A percentile compares a stretch with the other conserved stretches of the same genome.
These are phyloP conservation scores for Withania somnifera DNA, from an alignment of 305 asterid species.

Conservation along the genomic window DNA sequence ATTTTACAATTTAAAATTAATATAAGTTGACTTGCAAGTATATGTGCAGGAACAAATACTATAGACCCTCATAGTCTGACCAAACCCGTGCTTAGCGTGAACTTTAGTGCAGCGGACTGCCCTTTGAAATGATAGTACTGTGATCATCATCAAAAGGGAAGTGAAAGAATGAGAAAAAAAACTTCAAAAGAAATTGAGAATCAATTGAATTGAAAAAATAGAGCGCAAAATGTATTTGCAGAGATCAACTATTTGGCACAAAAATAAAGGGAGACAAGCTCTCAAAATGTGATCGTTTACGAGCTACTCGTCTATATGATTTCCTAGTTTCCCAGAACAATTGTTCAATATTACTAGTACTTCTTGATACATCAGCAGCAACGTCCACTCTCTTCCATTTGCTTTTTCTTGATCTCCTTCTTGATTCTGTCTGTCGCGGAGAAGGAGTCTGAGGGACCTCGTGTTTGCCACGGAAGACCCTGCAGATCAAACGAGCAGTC, in stretches of 20 bases:
- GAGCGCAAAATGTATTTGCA: background rate
- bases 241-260: slow-evolving; percentile 15
- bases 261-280: slow-evolving; percentile 53
- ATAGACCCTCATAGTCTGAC: too few relatives aligned
- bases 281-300: slow-evolving; percentile 47
- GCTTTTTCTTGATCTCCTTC: slow-evolving; percentile 35
- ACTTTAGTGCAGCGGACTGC: too few relatives aligned
- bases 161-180: too few relatives aligned
- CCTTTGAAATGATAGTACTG: background rate
- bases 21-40: background rate
- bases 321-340: slow-evolving; percentile 69
- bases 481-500: slow-evolving; percentile 11
- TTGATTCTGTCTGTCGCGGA: slow-evolving; percentile 43
- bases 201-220: slow-evolving; percentile 5
- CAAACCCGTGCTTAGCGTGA: too few relatives aligned
- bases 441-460: slow-evolving; percentile 90
- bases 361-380: slow-evolving; percentile 16
- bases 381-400: slow-evolving; percentile 15
- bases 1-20: background rate
- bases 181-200: background rate
- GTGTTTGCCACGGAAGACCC: slow-evolving; percentile 35
- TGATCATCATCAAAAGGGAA: background rate
- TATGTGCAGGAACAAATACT: background rate
- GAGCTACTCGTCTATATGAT: slow-evolving; percentile 58
- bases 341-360: slow-evolving; percentile 23